Percentiles rank a stretch among this genome's conserved stretches.
Evolutionary conservation across 208 protist species (phyloP).

Genomic region (Lotmaria passim): DNA sequence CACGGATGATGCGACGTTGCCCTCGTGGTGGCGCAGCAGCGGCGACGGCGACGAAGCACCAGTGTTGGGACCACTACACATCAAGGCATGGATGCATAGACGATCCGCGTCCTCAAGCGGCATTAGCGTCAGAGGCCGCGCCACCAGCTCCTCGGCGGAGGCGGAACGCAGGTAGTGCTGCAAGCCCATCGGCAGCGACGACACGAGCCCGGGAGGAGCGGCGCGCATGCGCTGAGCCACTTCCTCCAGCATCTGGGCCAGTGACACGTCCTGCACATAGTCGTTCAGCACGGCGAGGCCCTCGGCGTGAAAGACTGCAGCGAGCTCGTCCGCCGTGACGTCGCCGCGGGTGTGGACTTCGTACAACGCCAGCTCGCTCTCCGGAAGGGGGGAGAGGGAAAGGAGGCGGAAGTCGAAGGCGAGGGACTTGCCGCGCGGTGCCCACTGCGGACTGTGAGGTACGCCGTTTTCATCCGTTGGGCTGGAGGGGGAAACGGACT

Average conservation of each 20-base stretch:
- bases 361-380: slow-evolving; percentile 63
- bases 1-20: too few relatives aligned
- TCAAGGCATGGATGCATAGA: slow-evolving; percentile 15
- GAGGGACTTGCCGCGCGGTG: slow-evolving; percentile 20
- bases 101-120: slow-evolving; percentile 40
- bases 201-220: slow-evolving; percentile 23
- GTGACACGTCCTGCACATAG: slow-evolving; percentile 55
- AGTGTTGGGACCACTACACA: neutral
- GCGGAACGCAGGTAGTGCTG: slow-evolving; percentile 54
- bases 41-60: neutral
- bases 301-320: slow-evolving; percentile 59
- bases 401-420: slow-evolving; percentile 48
- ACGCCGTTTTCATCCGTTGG: neutral
- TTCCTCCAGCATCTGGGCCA: slow-evolving; percentile 46
- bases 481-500: neutral
- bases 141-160: slow-evolving; percentile 63
- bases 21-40: neutral
- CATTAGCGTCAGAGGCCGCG: slow-evolving; percentile 43
- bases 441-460: neutral
- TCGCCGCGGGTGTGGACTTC: slow-evolving; percentile 55
- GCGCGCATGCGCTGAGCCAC: slow-evolving; percentile 30
- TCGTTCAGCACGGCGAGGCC: slow-evolving; percentile 74
- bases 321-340: slow-evolving; percentile 68
- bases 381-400: slow-evolving; percentile 33
- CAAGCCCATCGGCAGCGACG: slow-evolving; percentile 46